These are phyloP conservation scores for Stropharia rugosoannulata DNA, from an alignment of 768 basidiomycete species.

Conservation along the genomic window DNA sequence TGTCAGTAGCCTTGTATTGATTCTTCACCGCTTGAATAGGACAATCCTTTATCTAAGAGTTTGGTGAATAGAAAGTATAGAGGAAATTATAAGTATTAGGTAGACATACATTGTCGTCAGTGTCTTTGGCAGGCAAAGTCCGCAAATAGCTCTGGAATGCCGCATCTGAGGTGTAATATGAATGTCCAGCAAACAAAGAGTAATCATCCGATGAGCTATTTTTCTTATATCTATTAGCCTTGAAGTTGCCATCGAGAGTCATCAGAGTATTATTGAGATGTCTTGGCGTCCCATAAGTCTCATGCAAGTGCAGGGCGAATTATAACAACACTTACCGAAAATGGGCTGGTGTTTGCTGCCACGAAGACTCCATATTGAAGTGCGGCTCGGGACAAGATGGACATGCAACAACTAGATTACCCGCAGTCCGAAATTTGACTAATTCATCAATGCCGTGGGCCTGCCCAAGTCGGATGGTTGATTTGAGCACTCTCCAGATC, in stretches of 20 bases:
- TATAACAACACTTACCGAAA: slow-evolving; percentile 9
- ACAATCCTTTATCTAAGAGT: too few relatives aligned
- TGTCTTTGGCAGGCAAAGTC: not conserved
- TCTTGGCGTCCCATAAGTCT: too few relatives aligned
- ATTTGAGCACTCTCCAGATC: slow-evolving; percentile 17
- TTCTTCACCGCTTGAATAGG: not conserved
- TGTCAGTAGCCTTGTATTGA: not conserved
- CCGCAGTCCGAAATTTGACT: slow-evolving; percentile 10
- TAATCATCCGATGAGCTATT: slow-evolving; percentile 19
- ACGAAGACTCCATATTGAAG: slow-evolving; percentile 13
- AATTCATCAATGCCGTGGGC: slow-evolving; percentile 20
- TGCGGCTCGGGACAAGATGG: slow-evolving; percentile 20
- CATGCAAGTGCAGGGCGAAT: too few relatives aligned
- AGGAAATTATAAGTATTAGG: too few relatives aligned
- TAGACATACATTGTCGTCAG: not conserved
- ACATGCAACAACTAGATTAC: slow-evolving; percentile 17
- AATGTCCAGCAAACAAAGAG: slow-evolving; percentile 17
- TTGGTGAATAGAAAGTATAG: not conserved
- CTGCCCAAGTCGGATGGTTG: slow-evolving; percentile 18
- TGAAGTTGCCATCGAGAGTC: slow-evolving; percentile 25
- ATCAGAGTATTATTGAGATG: slow-evolving; percentile 20
- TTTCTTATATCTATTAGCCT: slow-evolving; percentile 20
- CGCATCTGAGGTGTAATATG: slow-evolving; percentile 17
- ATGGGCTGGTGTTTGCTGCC: slow-evolving; percentile 13
- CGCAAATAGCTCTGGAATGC: too few relatives aligned